Base-by-base conservation (phyloP, 805 yeast species). In the Candida golubevii region DNA sequence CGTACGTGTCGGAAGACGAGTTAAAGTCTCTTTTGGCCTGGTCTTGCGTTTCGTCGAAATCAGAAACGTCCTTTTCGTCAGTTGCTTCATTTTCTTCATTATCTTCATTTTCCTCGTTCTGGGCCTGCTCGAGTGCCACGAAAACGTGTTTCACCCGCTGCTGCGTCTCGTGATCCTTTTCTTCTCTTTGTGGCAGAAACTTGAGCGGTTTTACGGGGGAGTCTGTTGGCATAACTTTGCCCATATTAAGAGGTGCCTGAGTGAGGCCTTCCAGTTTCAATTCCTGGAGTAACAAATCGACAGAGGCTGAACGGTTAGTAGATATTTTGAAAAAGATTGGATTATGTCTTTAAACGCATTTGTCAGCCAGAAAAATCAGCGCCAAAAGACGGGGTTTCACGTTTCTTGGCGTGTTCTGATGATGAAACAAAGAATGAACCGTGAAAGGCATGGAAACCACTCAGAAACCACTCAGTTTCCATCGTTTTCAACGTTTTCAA, bases 1-100 rank as follows among this genome's bases (percentile, higher is more conserved):
- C 66, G 37, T 60, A 70, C 8, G 76, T 71, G 41, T 71, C 76
- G 4, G 74, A 65, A 41, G 69, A 61, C 7, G 75, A 70, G 48
- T 64, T 67, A 44, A 61, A 62, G 37, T 67, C 73, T 38, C 58
- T 59, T 33, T 12, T 41, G 32, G 44, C 36, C n/a, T 18, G 38
- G 10, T 34, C 41, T 13, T 28, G 38, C n/a, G 33, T 33, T 10
- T 15, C n/a, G n/a, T 29, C 32, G n/a, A 29, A 12, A 10, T 10
- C 32, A 9, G n/a, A n/a, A 12, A 34, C 30, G 8, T 7, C 9
- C 27, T 8, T 14, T 35, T 10, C 11, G 27, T 10, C 13, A n/a
- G n/a, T n/a, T n/a, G n/a, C n/a, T n/a, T n/a, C n/a, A n/a, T n/a
- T n/a, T n/a, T n/a, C n/a, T n/a, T n/a, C n/a, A n/a, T n/a, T n/a